Evolutionary conservation across 805 yeast species (phyloP).

Genomic region (Yarrowia sp.): DNA sequence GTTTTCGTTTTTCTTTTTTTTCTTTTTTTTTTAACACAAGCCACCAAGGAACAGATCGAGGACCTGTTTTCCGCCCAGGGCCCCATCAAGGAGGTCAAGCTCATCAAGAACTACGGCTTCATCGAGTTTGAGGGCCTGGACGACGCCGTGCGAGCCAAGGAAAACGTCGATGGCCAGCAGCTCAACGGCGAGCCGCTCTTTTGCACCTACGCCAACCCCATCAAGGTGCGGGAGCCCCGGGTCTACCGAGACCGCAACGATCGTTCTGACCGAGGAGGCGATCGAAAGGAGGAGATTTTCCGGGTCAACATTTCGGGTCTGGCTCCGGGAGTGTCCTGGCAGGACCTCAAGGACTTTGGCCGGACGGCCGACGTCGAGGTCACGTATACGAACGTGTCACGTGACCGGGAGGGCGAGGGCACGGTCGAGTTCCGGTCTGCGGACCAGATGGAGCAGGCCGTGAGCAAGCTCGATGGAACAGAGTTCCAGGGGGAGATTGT

Average conservation of each 20-base stretch:
- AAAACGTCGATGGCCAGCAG: slow-evolving; percentile 36
- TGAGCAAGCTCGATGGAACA: slow-evolving; percentile 65
- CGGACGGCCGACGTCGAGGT: slow-evolving; percentile 56
- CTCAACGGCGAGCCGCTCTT: slow-evolving; percentile 40
- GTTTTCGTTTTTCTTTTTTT: too few species aligned
- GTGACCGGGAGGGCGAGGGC: slow-evolving; percentile 41
- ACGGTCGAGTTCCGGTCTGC: slow-evolving; percentile 44
- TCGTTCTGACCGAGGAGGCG: slow-evolving; percentile 32
- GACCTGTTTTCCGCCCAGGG: slow-evolving; percentile 53
- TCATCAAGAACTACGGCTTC: slow-evolving; percentile 46
- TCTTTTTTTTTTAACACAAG: too few species aligned
- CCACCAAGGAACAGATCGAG: slow-evolving; percentile 41
- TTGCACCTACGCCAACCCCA: slow-evolving; percentile 40
- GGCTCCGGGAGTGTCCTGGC: slow-evolving; percentile 37
- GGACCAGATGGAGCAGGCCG: slow-evolving; percentile 70
- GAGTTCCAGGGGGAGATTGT: slow-evolving; percentile 69
- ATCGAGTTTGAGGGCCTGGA: slow-evolving; percentile 37
- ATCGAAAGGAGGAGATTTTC: slow-evolving; percentile 30
- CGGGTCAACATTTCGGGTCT: slow-evolving; percentile 36
- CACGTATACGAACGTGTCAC: slow-evolving; percentile 41
- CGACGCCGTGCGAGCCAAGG: slow-evolving; percentile 37
- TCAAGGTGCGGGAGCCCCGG: slow-evolving; percentile 29
- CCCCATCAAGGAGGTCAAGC: slow-evolving; percentile 52
- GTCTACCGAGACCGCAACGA: slow-evolving; percentile 31
- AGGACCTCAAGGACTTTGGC: slow-evolving; percentile 65